These are phyloP conservation scores for Neolentinus lepideus DNA, from an alignment of 1,284 basidiomycete species.

Conservation along the genomic window DNA sequence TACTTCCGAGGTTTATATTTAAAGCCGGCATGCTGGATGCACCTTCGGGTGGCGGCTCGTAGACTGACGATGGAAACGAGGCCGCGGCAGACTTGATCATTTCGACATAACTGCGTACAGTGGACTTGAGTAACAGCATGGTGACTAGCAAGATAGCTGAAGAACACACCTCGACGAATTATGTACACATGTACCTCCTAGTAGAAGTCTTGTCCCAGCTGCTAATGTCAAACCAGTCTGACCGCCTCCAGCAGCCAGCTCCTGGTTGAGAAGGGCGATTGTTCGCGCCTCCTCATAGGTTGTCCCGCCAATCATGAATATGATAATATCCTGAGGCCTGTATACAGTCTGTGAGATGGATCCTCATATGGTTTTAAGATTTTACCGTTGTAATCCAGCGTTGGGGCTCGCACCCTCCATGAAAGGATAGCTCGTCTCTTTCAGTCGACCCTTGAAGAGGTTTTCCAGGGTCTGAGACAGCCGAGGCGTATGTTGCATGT, in stretches of 20 bases:
- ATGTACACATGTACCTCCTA: constrained; percentile 90
- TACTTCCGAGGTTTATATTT: constrained; percentile 85
- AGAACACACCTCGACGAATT: constrained; percentile 76
- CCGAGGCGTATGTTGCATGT: constrained; percentile 96
- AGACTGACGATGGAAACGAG: constrained; percentile 57
- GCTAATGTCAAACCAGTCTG: constrained; percentile 37
- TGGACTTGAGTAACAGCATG: constrained; percentile 9
- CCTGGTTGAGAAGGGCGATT: constrained; percentile 82
- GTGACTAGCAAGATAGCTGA: constrained; percentile 5
- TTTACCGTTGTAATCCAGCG: constrained; percentile 58
- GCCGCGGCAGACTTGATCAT: constrained; percentile 62
- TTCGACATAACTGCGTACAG: constrained; percentile 55
- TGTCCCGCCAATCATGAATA: constrained; percentile 92
- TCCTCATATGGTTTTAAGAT: neutral
- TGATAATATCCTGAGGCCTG: constrained; percentile 92
- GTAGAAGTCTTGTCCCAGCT: constrained; percentile 64
- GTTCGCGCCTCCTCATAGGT: constrained; percentile 91
- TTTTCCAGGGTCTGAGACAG: constrained; percentile 89
- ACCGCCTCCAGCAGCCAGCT: constrained; percentile 34
- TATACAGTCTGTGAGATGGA: neutral
- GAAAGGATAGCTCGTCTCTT: constrained; percentile 90
- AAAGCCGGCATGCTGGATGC: constrained; percentile 64
- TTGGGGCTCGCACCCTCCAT: constrained; percentile 66
- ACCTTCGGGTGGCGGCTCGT: constrained; percentile 64
- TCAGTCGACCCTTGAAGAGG: constrained; percentile 80